Base-by-base conservation (phyloP, 1,284 basidiomycete genomes). In the Cystobasidium pallidum region DNA sequence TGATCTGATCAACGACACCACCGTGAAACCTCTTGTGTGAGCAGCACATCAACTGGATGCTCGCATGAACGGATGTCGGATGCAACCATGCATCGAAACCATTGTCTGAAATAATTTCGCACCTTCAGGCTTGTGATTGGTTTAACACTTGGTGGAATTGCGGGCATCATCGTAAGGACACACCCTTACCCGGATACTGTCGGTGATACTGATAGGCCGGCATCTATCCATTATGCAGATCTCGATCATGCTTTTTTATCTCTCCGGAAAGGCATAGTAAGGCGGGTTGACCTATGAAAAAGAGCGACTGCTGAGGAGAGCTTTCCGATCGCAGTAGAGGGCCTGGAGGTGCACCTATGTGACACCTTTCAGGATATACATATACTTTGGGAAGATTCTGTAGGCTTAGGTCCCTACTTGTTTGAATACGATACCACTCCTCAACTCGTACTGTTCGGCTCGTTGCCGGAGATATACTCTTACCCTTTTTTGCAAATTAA, bases 1-100 rank as follows among this genome's bases (percentile, higher is more conserved):
- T 19, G 67, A 70, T 45, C 57, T 61, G 17, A 70, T 70, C 41
- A 49, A 21, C 11, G 67, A 58, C 30, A 61, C 67, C 19, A 59
- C 43, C 26, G 58, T 55, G 6, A 61, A 55, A 30, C 67, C 67
- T 4, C 21, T 70, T 39, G 49, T 70, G 67, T 70, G 41, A 52
- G 67, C 39, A 1, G 17, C 2, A 57, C 10, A 34, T 1, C 28
- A 34, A n/a, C 30, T 34, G n/a, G n/a, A n/a, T n/a, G n/a, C n/a
- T n/a, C n/a, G n/a, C n/a, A n/a, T n/a, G n/a, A n/a, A n/a, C n/a
- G n/a, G n/a, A n/a, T n/a, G n/a, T n/a, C n/a, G n/a, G n/a, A n/a
- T n/a, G n/a, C n/a, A n/a, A n/a, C n/a, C n/a, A n/a, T n/a, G n/a
- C n/a, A n/a, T n/a, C n/a, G n/a, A n/a, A n/a, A n/a, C n/a, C n/a